Percentiles rank a stretch among this genome's conserved stretches.
Evolutionary conservation across 768 basidiomycete genomes (phyloP).

Genomic region (Crassisporium funariophilum): DNA sequence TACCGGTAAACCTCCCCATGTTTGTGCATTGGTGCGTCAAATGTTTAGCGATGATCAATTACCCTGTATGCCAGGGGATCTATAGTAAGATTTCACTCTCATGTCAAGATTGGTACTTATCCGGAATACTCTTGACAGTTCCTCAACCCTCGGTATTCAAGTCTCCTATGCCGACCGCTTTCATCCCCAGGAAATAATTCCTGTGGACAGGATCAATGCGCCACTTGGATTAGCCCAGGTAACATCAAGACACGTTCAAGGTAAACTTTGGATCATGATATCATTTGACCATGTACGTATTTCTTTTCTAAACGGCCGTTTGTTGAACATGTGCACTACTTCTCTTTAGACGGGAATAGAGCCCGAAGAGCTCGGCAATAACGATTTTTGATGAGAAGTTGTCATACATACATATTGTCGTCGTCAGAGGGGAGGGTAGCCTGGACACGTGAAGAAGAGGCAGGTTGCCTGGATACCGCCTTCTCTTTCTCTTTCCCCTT

Average conservation of each 20-base stretch:
- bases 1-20: conserved; percentile 9
- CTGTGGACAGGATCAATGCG: conserved; percentile 10
- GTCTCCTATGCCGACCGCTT: conserved; percentile 19
- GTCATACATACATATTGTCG: neutral
- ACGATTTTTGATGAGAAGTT: neutral
- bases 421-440: neutral
- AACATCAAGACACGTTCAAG: neutral
- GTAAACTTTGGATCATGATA: conserved; percentile 15
- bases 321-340: conserved; percentile 3
- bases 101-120: neutral
- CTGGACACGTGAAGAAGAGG: neutral
- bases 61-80: conserved; percentile 24
- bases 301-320: conserved; percentile 3
- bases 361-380: neutral
- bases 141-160: conserved; percentile 21
- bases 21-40: conserved; percentile 19
- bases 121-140: conserved; percentile 9
- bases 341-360: conserved; percentile 3
- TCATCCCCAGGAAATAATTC: conserved; percentile 17
- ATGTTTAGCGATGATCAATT: conserved; percentile 13
- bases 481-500: neutral
- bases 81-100: conserved; percentile 14
- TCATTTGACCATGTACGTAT: conserved; percentile 19
- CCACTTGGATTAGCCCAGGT: conserved; percentile 14
- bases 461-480: neutral